Percentiles rank a stretch among this genome's conserved stretches.
Evolutionary conservation across 495 filamentous ascomycete species (phyloP).

Genomic region (Xylaria curta): DNA sequence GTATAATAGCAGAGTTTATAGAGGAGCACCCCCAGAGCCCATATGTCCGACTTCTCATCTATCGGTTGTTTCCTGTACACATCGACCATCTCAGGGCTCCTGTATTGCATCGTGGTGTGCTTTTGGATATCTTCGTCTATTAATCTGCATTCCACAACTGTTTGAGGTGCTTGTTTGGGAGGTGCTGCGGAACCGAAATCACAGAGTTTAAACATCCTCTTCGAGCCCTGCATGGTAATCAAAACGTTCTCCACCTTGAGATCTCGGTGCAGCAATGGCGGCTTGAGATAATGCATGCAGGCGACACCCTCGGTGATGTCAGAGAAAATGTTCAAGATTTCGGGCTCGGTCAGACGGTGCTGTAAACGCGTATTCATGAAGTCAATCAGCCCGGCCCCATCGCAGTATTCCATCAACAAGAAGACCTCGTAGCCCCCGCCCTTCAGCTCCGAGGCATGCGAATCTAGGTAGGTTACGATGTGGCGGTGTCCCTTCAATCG

Average conservation of each 20-base stretch:
- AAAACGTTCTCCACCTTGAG: slow-evolving; percentile 98
- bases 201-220: slow-evolving; percentile 86
- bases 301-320: slow-evolving; percentile 96
- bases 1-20: slow-evolving; percentile 99
- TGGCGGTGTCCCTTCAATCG: slow-evolving; percentile 93
- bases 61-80: slow-evolving; percentile 96
- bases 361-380: slow-evolving; percentile 99
- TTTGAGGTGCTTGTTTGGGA: slow-evolving; percentile 82
- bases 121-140: slow-evolving; percentile 97
- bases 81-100: slow-evolving; percentile 98
- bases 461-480: slow-evolving; percentile 98
- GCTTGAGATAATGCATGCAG: slow-evolving; percentile 98
- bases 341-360: slow-evolving; percentile 94
- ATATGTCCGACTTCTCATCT: slow-evolving; percentile 98
- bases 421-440: slow-evolving; percentile 98
- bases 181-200: slow-evolving; percentile 94
- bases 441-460: slow-evolving; percentile 90
- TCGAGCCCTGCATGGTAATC: slow-evolving; percentile 69
- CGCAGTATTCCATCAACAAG: slow-evolving; percentile 92
- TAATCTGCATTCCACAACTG: slow-evolving; percentile 81
- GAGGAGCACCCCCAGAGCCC: slow-evolving; percentile 92
- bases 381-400: slow-evolving; percentile 90
- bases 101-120: slow-evolving; percentile 95
- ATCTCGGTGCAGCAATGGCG: slow-evolving; percentile 90
- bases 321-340: slow-evolving; percentile 95